These are phyloP conservation scores for Zygoascus flipseniorum DNA, from an alignment of 805 yeast species.

Conservation along the genomic window DNA sequence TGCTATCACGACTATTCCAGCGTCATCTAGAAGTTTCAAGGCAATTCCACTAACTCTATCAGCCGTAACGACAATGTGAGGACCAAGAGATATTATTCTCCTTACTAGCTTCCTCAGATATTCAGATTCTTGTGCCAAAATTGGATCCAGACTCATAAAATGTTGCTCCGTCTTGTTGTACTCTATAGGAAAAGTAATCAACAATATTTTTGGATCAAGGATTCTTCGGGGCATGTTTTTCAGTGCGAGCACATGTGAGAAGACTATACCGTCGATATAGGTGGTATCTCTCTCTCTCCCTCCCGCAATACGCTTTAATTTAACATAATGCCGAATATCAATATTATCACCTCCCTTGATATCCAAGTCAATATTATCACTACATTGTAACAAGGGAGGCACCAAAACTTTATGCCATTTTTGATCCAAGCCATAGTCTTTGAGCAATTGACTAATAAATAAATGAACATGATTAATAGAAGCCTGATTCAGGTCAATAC, in stretches of 20 bases:
- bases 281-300: conserved; percentile 53
- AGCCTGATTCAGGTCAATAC: conserved; percentile 26
- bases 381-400: conserved; percentile 42
- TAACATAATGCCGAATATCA: conserved; percentile 83
- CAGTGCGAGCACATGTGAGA: conserved; percentile 74
- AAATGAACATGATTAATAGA: conserved; percentile 22
- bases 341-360: conserved; percentile 59
- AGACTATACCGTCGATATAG: conserved; percentile 69
- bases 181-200: conserved; percentile 84
- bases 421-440: conserved; percentile 28
- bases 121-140: conserved; percentile 80
- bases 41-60: conserved; percentile 81
- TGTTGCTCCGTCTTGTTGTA: conserved; percentile 62
- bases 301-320: conserved; percentile 77
- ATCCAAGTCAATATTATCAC: conserved; percentile 53
- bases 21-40: conserved; percentile 55
- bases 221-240: conserved; percentile 66
- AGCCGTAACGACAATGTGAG: conserved; percentile 71
- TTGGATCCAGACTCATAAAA: conserved; percentile 73
- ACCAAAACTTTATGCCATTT: conserved; percentile 55
- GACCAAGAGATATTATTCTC: conserved; percentile 64
- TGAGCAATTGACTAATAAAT: conserved; percentile 25
- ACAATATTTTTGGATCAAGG: conserved; percentile 61
- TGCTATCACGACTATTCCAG: conserved; percentile 73
- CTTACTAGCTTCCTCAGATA: conserved; percentile 74